Percentiles rank a stretch among this genome's conserved stretches.
Conservation (phyloP, 140 eudicot genomes). For the Ambrosia hybrid region DNA sequence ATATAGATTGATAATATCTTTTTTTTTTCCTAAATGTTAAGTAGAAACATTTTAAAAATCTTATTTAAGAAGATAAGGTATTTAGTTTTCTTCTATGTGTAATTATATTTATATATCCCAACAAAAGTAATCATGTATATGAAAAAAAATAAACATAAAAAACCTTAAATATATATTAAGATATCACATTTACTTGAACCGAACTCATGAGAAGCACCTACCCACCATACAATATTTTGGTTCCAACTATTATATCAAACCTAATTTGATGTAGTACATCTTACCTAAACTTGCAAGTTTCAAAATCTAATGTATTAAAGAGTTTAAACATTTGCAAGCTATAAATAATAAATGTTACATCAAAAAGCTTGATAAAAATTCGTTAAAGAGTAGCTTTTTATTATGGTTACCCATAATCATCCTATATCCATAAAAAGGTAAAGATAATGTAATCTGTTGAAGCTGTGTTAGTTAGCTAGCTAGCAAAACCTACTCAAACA, state of each 20-base stretch:
- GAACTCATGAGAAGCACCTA: conserved; percentile 26
- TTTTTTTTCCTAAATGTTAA: background rate
- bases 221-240: conserved; percentile 31
- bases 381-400: background rate
- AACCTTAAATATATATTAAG: background rate
- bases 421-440: background rate
- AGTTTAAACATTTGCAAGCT: background rate
- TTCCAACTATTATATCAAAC: conserved; percentile 39
- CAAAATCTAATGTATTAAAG: conserved; percentile 18
- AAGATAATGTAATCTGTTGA: background rate
- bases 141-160: background rate
- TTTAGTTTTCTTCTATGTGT: background rate
- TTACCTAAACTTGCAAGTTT: conserved; percentile 39
- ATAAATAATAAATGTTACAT: conserved; percentile 6
- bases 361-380: background rate
- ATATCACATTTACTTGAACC: conserved; percentile 10
- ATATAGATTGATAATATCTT: background rate
- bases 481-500: background rate
- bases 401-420: background rate
- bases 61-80: background rate
- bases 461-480: background rate
- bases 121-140: background rate
- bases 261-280: conserved; percentile 35
- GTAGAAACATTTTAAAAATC: background rate
- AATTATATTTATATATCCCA: background rate